These are phyloP conservation scores for Quercus phellos DNA, from an alignment of 331 rosid genomes.

Conservation along the genomic window DNA sequence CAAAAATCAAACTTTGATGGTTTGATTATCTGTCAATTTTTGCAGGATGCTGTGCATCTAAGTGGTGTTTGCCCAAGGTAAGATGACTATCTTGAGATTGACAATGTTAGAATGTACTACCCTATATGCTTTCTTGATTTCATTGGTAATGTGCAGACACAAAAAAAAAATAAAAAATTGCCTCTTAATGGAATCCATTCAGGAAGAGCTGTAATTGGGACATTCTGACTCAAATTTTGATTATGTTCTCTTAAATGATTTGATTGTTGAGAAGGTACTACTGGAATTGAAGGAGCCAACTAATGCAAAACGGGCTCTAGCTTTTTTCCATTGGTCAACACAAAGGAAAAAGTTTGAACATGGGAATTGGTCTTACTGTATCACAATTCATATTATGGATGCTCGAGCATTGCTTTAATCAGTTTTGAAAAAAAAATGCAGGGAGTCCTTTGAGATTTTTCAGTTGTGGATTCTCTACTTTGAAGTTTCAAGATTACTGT, in stretches of 20 bases:
- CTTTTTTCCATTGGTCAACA: conserved; percentile 74
- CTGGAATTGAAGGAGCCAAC: conserved; percentile 44
- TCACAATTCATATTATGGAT: conserved; percentile 50
- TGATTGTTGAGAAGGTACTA: conserved; percentile 41
- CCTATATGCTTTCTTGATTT: no score
- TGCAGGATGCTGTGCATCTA: no score
- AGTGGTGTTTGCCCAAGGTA: no score
- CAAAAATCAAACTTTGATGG: no score
- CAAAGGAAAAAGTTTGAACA: conserved; percentile 38
- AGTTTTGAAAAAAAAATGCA: conserved; percentile 22
- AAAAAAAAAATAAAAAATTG: no score
- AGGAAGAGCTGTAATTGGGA: no score
- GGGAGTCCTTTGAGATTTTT: conserved; percentile 5
- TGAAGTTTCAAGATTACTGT: conserved; percentile 29
- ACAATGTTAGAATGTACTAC: no score
- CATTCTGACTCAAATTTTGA: no score
- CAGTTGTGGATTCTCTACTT: conserved; percentile 50
- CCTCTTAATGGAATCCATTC: no score
- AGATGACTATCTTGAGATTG: no score
- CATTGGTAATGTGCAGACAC: no score
- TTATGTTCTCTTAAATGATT: conserved; percentile 19
- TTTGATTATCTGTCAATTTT: no score
- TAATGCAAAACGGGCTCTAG: conserved; percentile 63
- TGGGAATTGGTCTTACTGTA: conserved; percentile 41
- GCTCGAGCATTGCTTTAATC: conserved; percentile 61